phyloP scores from a whole-genome alignment of 805 yeast genomes.

The Groenewaldozyma salmanticensis region DNA sequence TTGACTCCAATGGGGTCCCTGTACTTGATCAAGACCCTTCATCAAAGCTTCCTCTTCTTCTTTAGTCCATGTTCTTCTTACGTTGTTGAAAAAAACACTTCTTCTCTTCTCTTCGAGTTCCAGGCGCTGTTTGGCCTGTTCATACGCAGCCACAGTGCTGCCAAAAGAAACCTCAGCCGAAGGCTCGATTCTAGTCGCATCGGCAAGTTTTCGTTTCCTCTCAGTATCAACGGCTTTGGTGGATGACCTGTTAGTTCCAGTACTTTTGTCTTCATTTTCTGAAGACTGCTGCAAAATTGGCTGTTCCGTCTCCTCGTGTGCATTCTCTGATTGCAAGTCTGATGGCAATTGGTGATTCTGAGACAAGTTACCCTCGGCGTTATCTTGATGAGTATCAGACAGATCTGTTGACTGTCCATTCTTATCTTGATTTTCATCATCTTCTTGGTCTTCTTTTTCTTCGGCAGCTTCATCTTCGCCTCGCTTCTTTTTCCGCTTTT shows the following conservation, averaged over 20 bases:
- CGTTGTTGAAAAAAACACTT: conserved; percentile 5
- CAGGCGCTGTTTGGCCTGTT: conserved; percentile 3
- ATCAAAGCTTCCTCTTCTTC: conserved; percentile 81
- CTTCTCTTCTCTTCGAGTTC: neutral
- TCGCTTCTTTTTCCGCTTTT: neutral
- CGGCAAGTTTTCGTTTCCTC: neutral
- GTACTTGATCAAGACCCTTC: conserved; percentile 60
- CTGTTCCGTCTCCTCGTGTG: neutral
- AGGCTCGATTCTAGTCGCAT: neutral
- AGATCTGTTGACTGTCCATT: too few species aligned
- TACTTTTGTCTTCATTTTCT: neutral
- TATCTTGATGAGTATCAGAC: too few species aligned
- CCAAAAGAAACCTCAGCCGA: neutral
- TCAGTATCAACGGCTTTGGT: too few species aligned
- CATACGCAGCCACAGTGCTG: conserved; percentile 6
- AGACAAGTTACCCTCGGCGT: too few species aligned
- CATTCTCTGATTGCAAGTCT: neutral
- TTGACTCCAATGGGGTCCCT: conserved; percentile 92
- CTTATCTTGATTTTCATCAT: neutral
- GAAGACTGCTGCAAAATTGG: neutral
- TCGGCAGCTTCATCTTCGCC: neutral
- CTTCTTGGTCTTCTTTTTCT: neutral
- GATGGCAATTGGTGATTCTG: too few species aligned
- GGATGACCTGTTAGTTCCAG: neutral
- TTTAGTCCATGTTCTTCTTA: conserved; percentile 72